These are phyloP conservation scores for Pyrus pyrifolia DNA, from an alignment of 306 rosid genomes.

Conservation along the genomic window DNA sequence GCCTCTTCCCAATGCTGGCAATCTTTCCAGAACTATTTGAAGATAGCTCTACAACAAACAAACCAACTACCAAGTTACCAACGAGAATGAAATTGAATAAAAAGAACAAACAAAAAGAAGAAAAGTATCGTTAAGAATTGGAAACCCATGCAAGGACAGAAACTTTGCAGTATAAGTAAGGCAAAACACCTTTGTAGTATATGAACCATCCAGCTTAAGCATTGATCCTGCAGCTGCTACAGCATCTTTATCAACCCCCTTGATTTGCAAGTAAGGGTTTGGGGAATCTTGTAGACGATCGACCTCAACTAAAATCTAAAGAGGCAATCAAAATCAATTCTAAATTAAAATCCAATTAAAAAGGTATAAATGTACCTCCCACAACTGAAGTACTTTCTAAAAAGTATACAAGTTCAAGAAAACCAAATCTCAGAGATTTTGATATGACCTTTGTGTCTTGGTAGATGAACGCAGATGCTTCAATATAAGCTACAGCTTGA, in stretches of 20 bases:
- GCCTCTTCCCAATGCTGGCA: constrained; percentile 60
- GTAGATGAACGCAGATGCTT: constrained; percentile 94
- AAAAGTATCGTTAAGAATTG: neutral
- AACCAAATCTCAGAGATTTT: constrained; percentile 14
- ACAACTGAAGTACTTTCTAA: neutral
- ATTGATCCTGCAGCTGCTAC: constrained; percentile 84
- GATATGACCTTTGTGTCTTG: constrained; percentile 89
- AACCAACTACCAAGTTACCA: constrained; percentile 7
- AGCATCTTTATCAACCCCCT: constrained; percentile 91
- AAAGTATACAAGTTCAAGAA: neutral
- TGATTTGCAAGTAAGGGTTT: constrained; percentile 88
- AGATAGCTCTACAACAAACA: constrained; percentile 74
- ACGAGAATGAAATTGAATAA: neutral
- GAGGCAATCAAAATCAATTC: constrained; percentile 3
- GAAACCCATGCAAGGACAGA: neutral
- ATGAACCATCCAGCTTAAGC: constrained; percentile 80
- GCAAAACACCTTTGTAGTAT: constrained; percentile 75
- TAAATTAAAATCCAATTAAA: neutral
- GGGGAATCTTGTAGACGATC: constrained; percentile 92
- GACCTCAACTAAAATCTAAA: constrained; percentile 81
- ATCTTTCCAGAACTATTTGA: constrained; percentile 79
- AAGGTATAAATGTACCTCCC: neutral
- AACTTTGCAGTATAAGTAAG: constrained; percentile 2
- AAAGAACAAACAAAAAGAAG: neutral
- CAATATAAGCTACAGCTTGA: constrained; percentile 95